These are phyloP conservation scores for Wickerhamomyces chaumierensis DNA, from an alignment of 805 yeast genomes.

Conservation along the genomic window DNA sequence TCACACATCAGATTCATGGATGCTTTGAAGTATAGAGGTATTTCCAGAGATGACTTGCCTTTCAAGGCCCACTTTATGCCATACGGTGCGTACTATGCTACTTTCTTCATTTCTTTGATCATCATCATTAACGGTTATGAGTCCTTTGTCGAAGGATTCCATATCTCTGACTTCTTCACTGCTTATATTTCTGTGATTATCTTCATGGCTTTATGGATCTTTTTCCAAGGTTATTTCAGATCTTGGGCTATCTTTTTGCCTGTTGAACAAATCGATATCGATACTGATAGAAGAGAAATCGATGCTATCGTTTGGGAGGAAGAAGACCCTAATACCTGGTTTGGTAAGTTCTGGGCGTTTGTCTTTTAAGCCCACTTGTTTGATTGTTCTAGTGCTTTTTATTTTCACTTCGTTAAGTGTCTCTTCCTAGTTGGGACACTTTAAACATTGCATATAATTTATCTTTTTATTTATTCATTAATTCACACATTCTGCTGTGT, in stretches of 20 bases:
- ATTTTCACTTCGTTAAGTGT: too few species aligned
- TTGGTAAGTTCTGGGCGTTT: constrained; percentile 45
- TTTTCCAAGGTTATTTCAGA: constrained; percentile 41
- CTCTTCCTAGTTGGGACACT: too few species aligned
- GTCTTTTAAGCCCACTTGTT: constrained; percentile 13
- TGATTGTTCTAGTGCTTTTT: too few species aligned
- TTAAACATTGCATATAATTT: too few species aligned
- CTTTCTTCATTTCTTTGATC: constrained; percentile 40
- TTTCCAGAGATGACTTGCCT: constrained; percentile 59
- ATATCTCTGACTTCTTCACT: constrained; percentile 50
- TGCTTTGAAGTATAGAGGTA: constrained; percentile 49
- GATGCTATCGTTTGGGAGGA: constrained; percentile 53
- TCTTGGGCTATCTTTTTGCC: constrained; percentile 30
- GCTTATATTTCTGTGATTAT: constrained; percentile 61
- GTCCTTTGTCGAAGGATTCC: constrained; percentile 42
- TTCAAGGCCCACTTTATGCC: constrained; percentile 71
- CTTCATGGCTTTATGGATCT: constrained; percentile 42
- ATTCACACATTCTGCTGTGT: too few species aligned
- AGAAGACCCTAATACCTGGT: constrained; percentile 34
- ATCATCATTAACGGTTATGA: constrained; percentile 64
- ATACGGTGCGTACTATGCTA: constrained; percentile 50
- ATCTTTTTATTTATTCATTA: too few species aligned
- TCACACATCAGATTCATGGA: constrained; percentile 63
- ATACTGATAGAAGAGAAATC: constrained; percentile 51
- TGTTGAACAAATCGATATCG: constrained; percentile 56